Evolutionary conservation across 495 filamentous ascomycete genomes (phyloP).

Genomic region (Glarea lozoyensis): DNA sequence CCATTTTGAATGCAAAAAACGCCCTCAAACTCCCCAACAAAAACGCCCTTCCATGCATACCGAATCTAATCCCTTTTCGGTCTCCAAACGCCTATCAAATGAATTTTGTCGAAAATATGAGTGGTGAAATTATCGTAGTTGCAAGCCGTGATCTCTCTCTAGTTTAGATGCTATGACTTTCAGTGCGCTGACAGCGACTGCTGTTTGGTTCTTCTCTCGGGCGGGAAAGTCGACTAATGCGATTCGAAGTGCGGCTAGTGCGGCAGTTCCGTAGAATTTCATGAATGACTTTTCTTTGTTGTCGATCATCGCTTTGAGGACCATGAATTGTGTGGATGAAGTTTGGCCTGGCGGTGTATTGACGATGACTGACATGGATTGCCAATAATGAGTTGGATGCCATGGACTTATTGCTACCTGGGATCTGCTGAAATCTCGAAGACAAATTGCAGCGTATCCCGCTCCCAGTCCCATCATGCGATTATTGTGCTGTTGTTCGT

Average conservation of each 20-base stretch:
- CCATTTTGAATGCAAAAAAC: background rate
- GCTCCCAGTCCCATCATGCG: slow-evolving; percentile 78
- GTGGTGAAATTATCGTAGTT: background rate
- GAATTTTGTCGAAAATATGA: background rate
- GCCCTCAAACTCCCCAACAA: background rate
- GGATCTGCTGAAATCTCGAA: slow-evolving; percentile 70
- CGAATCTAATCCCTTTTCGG: background rate
- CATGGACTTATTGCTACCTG: slow-evolving; percentile 57
- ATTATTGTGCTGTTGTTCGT: slow-evolving; percentile 61
- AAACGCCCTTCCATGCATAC: too few relatives aligned
- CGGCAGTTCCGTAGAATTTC: slow-evolving; percentile 65
- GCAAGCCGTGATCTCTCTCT: slow-evolving; percentile 49
- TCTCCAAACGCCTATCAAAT: background rate
- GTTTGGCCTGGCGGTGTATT: slow-evolving; percentile 58
- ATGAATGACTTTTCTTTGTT: slow-evolving; percentile 63
- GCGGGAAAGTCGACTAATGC: slow-evolving; percentile 62
- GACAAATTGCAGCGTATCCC: slow-evolving; percentile 71
- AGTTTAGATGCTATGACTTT: slow-evolving; percentile 51
- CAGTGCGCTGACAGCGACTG: slow-evolving; percentile 49
- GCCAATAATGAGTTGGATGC: slow-evolving; percentile 76
- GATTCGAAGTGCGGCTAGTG: slow-evolving; percentile 49
- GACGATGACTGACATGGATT: slow-evolving; percentile 58
- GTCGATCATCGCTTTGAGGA: slow-evolving; percentile 70
- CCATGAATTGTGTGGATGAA: slow-evolving; percentile 67
- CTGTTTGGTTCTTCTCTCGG: slow-evolving; percentile 36